Conservation (phyloP, 2,329 filamentous ascomycete genomes). For the Zasmidium cellare region DNA sequence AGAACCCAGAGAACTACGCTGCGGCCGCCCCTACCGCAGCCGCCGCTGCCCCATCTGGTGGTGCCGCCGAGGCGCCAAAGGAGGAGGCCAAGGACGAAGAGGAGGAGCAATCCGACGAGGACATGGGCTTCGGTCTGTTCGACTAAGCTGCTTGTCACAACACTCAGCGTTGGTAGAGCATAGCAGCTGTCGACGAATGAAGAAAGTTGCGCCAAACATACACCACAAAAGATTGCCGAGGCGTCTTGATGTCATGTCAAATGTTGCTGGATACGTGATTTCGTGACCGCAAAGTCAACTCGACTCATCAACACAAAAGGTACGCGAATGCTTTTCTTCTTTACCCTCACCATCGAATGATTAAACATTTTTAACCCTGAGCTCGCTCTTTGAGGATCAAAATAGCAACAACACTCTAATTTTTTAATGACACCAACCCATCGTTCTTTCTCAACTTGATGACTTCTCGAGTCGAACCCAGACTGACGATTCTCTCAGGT, state of each 20-base stretch:
- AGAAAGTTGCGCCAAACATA: conserved; percentile 16
- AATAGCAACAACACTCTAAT: conserved; percentile 71
- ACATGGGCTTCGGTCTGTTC: conserved; percentile 58
- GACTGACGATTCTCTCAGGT: background rate
- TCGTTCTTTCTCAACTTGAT: no score
- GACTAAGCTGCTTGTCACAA: conserved; percentile 42
- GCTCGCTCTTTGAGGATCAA: conserved; percentile 60
- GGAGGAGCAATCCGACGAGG: conserved; percentile 62
- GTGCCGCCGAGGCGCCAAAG: conserved; percentile 52
- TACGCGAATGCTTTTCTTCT: conserved; percentile 35
- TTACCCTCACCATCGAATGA: conserved; percentile 45
- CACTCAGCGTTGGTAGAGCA: conserved; percentile 9
- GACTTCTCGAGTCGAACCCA: background rate
- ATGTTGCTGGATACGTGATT: no score
- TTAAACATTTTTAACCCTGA: conserved; percentile 70
- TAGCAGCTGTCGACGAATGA: conserved; percentile 21
- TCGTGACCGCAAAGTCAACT: no score
- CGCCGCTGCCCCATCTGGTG: conserved; percentile 53
- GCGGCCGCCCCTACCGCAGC: conserved; percentile 72
- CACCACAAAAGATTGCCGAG: no score
- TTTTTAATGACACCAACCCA: conserved; percentile 51
- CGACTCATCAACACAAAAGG: conserved; percentile 21
- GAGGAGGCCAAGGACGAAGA: conserved; percentile 62
- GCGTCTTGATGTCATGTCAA: no score
- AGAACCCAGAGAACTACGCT: conserved; percentile 97